Evolutionary conservation across 805 yeast genomes (phyloP).

Genomic region (Myxozyma geophila): DNA sequence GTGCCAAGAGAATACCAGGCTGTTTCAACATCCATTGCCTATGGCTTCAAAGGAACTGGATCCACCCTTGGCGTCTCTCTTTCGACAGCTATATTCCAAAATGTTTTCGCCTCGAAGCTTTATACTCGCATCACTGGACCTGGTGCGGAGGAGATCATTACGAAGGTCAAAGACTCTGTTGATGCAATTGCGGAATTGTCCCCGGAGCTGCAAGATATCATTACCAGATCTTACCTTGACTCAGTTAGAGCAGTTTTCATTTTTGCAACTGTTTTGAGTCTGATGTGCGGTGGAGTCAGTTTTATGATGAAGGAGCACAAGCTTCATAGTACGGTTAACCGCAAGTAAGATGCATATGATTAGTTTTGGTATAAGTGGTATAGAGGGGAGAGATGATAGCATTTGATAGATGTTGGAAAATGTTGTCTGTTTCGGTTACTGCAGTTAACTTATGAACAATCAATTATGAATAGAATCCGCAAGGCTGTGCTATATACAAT

Average conservation of each 20-base stretch:
- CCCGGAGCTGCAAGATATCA: constrained; percentile 22
- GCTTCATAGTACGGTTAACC: constrained; percentile 25
- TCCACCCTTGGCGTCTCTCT: constrained; percentile 69
- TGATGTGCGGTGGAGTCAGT: constrained; percentile 24
- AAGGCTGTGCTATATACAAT: too few relatives aligned
- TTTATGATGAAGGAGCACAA: constrained; percentile 34
- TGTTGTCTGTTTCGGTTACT: too few relatives aligned
- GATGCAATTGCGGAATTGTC: constrained; percentile 21
- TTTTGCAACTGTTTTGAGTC: constrained; percentile 20
- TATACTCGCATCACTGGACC: constrained; percentile 32
- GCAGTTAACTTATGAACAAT: too few relatives aligned
- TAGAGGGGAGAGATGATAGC: too few relatives aligned
- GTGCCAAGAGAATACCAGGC: constrained; percentile 66
- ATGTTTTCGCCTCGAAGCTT: constrained; percentile 44
- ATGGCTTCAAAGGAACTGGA: constrained; percentile 72
- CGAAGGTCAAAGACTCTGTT: constrained; percentile 25
- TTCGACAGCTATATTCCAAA: constrained; percentile 61
- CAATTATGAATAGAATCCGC: too few relatives aligned
- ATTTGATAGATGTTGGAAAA: too few relatives aligned
- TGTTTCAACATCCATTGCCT: constrained; percentile 74
- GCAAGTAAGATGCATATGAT: not conserved
- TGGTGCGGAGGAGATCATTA: constrained; percentile 30
- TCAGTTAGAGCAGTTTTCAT: constrained; percentile 26
- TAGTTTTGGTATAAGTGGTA: too few relatives aligned
- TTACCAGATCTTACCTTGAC: constrained; percentile 25